These are phyloP conservation scores for Sinapis alba DNA, from an alignment of 441 rosid species.

Conservation along the genomic window DNA sequence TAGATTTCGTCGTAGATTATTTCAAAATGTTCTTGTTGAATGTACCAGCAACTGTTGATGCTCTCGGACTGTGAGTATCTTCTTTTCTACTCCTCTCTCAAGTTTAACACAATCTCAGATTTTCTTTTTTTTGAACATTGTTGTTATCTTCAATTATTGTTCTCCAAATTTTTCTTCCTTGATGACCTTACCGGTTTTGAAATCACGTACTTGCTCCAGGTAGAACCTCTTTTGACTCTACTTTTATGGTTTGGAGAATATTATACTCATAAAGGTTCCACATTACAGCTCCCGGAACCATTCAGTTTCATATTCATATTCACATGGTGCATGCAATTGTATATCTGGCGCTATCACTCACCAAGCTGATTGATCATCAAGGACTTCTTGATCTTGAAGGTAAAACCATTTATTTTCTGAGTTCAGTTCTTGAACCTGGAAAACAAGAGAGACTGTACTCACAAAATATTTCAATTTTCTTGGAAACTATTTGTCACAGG, in stretches of 20 bases:
- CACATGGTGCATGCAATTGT: constrained; percentile 82
- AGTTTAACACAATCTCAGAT: not conserved
- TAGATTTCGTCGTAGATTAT: constrained; percentile 82
- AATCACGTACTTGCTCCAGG: constrained; percentile 84
- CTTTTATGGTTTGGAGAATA: not conserved
- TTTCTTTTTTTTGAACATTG: not conserved
- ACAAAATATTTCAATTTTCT: not conserved
- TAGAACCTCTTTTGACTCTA: constrained; percentile 30
- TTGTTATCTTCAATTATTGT: constrained; percentile 15
- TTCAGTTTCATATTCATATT: constrained; percentile 91
- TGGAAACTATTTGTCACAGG: constrained; percentile 46
- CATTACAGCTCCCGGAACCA: constrained; percentile 88
- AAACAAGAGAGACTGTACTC: too few relatives aligned
- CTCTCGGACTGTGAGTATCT: constrained; percentile 89
- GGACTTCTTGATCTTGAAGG: constrained; percentile 83
- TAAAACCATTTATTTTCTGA: constrained; percentile 17
- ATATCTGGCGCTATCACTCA: constrained; percentile 60
- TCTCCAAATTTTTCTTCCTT: constrained; percentile 81
- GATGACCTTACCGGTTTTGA: constrained; percentile 89
- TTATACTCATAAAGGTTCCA: not conserved
- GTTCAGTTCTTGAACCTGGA: not conserved
- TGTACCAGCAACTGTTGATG: constrained; percentile 81
- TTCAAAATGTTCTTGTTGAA: constrained; percentile 81
- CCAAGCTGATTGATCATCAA: constrained; percentile 71
- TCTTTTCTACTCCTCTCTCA: not conserved